A percentile compares a stretch with the other conserved stretches of the same genome.
phyloP scores from a whole-genome alignment of 1,284 basidiomycete genomes.

The Retiboletus flavoniger region DNA sequence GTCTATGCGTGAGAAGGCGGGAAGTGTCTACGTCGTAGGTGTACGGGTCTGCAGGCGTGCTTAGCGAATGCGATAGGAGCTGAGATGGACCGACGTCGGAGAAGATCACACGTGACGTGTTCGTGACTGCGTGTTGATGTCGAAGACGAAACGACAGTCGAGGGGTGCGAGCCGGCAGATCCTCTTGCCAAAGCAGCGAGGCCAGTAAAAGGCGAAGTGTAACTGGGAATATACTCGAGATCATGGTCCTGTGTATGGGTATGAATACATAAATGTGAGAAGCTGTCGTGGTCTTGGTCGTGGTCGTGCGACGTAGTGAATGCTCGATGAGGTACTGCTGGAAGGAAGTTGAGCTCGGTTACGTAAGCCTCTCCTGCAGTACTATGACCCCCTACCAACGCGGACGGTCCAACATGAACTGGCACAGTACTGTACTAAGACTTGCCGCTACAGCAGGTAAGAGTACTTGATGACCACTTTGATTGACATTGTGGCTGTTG shows the following conservation, averaged over 20 bases:
- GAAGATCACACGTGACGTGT: constrained; percentile 54
- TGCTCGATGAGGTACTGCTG: background rate
- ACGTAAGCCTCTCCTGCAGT: constrained; percentile 8
- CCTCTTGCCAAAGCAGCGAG: constrained; percentile 25
- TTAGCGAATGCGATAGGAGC: constrained; percentile 23
- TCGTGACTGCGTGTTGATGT: constrained; percentile 57
- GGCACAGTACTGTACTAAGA: background rate
- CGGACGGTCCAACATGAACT: background rate
- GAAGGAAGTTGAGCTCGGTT: background rate
- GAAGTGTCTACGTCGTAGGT: constrained; percentile 40
- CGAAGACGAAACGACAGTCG: constrained; percentile 59
- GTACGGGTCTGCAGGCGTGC: constrained; percentile 27
- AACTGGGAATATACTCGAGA: constrained; percentile 24
- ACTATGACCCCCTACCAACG: background rate
- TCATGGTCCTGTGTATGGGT: constrained; percentile 10
- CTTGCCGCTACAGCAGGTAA: background rate
- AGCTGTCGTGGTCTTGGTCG: background rate
- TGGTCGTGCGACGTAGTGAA: background rate
- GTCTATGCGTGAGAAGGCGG: constrained; percentile 41
- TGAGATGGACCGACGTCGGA: constrained; percentile 43
- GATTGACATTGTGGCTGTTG: background rate
- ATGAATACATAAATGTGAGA: constrained; percentile 2
- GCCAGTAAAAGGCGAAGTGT: constrained; percentile 29
- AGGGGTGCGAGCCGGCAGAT: constrained; percentile 16
- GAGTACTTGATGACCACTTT: background rate